Conservation (phyloP, 177 flowering plant species). For the Telopea speciosissima region DNA sequence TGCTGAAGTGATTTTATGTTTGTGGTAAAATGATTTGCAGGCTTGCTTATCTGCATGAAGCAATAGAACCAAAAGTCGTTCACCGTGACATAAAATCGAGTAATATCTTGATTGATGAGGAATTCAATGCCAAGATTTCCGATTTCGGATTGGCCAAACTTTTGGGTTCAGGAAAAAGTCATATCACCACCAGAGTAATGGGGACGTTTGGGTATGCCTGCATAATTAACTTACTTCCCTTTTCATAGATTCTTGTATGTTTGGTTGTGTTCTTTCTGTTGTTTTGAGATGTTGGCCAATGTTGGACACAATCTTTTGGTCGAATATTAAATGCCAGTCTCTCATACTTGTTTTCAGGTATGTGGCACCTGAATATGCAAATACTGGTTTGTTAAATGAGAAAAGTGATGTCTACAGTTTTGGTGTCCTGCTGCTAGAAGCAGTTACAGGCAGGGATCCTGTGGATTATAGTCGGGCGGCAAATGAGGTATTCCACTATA, state of each 20-base stretch:
- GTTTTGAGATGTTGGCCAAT: background rate
- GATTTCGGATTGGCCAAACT: conserved; percentile 80
- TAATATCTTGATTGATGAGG: conserved; percentile 64
- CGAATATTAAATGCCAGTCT: background rate
- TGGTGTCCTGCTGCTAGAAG: conserved; percentile 66
- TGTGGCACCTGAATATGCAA: conserved; percentile 88
- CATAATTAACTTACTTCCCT: background rate
- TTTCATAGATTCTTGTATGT: background rate
- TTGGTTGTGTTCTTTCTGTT: background rate
- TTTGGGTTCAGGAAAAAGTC: conserved; percentile 67
- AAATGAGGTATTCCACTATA: conserved; percentile 41
- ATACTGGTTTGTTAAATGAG: conserved; percentile 69
- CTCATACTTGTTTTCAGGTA: conserved; percentile 40
- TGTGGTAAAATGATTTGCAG: conserved; percentile 27
- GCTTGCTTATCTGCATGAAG: conserved; percentile 75
- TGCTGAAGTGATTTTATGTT: conserved; percentile 5
- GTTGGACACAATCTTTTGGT: background rate
- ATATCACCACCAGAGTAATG: conserved; percentile 83
- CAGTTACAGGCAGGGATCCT: conserved; percentile 71
- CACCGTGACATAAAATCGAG: conserved; percentile 77
- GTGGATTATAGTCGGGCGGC: conserved; percentile 64
- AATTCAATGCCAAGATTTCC: conserved; percentile 60
- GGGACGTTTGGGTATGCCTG: conserved; percentile 70
- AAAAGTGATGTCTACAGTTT: conserved; percentile 77
- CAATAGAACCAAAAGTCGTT: conserved; percentile 75